phyloP scores from a whole-genome alignment of 495 filamentous ascomycete species.

The Haplographium delicatum region DNA sequence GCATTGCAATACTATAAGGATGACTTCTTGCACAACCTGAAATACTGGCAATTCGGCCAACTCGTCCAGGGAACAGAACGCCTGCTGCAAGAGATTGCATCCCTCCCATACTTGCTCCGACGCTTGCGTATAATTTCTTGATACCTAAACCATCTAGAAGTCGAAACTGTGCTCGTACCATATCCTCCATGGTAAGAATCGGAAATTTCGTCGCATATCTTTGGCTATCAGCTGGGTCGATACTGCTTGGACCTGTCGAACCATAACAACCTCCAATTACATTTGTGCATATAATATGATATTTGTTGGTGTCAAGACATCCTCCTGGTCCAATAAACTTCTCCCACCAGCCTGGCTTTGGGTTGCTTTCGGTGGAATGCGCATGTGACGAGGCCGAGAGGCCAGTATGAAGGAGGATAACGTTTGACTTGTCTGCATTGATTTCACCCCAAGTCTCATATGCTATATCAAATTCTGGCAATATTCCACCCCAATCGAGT shows the following conservation, averaged over 20 bases:
- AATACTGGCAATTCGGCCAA: constrained; percentile 80
- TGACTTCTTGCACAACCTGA: constrained; percentile 93
- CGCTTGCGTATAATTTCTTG: constrained; percentile 79
- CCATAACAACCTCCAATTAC: constrained; percentile 96
- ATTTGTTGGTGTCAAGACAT: constrained; percentile 84
- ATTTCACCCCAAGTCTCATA: constrained; percentile 91
- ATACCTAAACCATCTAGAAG: constrained; percentile 79
- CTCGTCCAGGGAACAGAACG: constrained; percentile 75
- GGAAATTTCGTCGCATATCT: constrained; percentile 94
- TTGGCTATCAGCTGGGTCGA: constrained; percentile 85
- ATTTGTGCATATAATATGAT: constrained; percentile 94
- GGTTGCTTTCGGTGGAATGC: constrained; percentile 78
- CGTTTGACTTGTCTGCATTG: constrained; percentile 80
- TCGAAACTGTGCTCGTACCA: constrained; percentile 93
- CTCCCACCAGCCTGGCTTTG: constrained; percentile 97
- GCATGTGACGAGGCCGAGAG: constrained; percentile 95
- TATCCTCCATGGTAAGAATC: constrained; percentile 93
- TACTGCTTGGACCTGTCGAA: constrained; percentile 81
- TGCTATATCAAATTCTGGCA: constrained; percentile 81
- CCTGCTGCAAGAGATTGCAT: constrained; percentile 95
- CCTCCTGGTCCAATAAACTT: constrained; percentile 92
- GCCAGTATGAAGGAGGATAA: constrained; percentile 87
- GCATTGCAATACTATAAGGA: constrained; percentile 97
- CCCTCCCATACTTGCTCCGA: constrained; percentile 95
- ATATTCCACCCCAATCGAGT: constrained; percentile 87